Base-by-base conservation (phyloP, 345 rosid species). In the Turnera subulata region DNA sequence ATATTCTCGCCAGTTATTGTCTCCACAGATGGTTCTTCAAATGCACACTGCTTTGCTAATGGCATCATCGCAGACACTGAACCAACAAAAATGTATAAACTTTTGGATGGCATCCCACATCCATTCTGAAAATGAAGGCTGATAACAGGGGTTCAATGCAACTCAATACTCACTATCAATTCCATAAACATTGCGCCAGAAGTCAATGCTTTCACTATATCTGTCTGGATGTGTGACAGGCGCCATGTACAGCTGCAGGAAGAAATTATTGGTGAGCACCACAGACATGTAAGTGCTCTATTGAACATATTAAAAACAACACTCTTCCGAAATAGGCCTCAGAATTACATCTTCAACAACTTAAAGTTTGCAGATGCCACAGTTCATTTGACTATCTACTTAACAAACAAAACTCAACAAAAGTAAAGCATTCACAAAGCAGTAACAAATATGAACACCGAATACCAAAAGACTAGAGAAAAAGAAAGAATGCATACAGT, bases 41-140 rank as follows among this genome's bases (percentile, higher is more conserved):
- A 89, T 6, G 97, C 99, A 73, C 94, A 85, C 62, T 85, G 97
- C 76, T 84, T 89, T 55, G 99, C 99, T 53, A 92, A 67, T 19
- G 84, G 91, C 88, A 92, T 51, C 96, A 92, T 82, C 57, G 96
- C 89, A 78, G 99, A 89, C 99, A 93, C 97, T 89, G 82, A 70
- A 68, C 63, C 72, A 73, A 65, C 32, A 64, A 45, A 22, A 35
- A 20, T 12, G 37, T 10, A 40, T 18, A 50, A 48, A 56, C 40
- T 48, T 35, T 50, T 32, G n/a, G 2, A 26, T 22, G 22, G 11
- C 46, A 65, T 26, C 18, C 39, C 56, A 56, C 55, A 32, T 64
- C 15, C 58, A 56, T 43, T 46, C 40, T 46, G 39, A 26, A 53
- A 29, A 17, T 25, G 15, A 14, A 24, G 16, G 11, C 20, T 46